Evolutionary conservation across 2,329 filamentous ascomycete genomes (phyloP).

Genomic region (Ilyonectria sp.): DNA sequence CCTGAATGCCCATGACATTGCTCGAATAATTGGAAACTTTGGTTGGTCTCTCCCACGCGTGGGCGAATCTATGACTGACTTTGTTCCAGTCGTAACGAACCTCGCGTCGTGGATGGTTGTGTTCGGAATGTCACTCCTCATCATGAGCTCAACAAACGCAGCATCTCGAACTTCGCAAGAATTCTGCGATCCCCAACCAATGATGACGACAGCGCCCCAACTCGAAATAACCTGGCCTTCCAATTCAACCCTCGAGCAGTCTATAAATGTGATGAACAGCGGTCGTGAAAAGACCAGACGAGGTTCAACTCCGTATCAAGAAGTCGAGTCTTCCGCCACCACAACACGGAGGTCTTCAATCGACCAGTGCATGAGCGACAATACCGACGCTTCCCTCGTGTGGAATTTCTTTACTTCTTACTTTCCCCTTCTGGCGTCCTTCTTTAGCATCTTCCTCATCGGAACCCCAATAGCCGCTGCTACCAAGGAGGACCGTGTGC

Average conservation of each 20-base stretch:
- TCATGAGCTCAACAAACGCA: slow-evolving; percentile 33
- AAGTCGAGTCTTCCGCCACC: slow-evolving; percentile 7
- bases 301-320: slow-evolving; percentile 6
- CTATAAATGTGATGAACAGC: neutral
- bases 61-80: slow-evolving; percentile 28
- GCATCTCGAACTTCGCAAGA: slow-evolving; percentile 20
- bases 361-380: neutral
- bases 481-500: slow-evolving; percentile 53
- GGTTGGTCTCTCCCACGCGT: slow-evolving; percentile 49
- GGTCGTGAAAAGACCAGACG: slow-evolving; percentile 26
- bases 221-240: slow-evolving; percentile 41
- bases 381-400: neutral
- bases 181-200: slow-evolving; percentile 27
- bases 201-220: slow-evolving; percentile 14
- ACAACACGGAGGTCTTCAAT: slow-evolving; percentile 30
- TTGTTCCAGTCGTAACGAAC: slow-evolving; percentile 52
- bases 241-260: slow-evolving; percentile 38
- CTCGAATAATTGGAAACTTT: slow-evolving; percentile 61
- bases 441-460: slow-evolving; percentile 53
- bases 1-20: slow-evolving; percentile 54
- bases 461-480: slow-evolving; percentile 59
- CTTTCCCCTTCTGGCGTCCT: slow-evolving; percentile 48
- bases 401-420: slow-evolving; percentile 43
- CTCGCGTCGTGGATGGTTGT: slow-evolving; percentile 53
- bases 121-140: slow-evolving; percentile 47